phyloP scores from a whole-genome alignment of 495 filamentous ascomycete species.

The Filosporella fistucella region DNA sequence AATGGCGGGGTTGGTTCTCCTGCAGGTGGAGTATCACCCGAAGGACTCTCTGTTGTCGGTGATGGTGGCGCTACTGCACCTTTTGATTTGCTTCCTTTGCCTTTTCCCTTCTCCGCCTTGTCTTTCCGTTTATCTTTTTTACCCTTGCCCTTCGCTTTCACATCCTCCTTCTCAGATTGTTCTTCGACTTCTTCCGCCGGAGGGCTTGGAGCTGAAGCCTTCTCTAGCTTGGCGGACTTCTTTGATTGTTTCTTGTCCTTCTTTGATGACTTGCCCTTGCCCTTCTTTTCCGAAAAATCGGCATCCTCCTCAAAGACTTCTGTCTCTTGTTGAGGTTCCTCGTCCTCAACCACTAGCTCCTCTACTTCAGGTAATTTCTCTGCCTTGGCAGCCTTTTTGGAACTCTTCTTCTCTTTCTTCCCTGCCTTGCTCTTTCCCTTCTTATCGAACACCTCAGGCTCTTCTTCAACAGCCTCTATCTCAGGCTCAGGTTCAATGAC shows the following conservation, averaged over 20 bases:
- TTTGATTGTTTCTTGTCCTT: constrained; percentile 4
- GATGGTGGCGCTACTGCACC: not conserved
- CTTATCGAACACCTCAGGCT: constrained; percentile 4
- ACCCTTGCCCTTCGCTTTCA: constrained; percentile 6
- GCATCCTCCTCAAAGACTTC: not conserved
- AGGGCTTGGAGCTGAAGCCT: not conserved
- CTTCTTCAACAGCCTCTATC: not conserved
- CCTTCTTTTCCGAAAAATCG: not conserved
- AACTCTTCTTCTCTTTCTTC: constrained; percentile 2
- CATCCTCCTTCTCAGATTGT: not conserved
- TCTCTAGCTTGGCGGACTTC: not conserved
- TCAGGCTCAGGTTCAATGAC: not conserved
- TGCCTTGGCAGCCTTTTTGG: not conserved
- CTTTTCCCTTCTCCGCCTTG: too few species aligned
- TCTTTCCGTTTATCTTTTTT: constrained; percentile 15
- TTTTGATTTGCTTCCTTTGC: too few species aligned
- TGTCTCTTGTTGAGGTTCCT: not conserved
- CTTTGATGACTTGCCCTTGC: not conserved
- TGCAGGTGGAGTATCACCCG: not conserved
- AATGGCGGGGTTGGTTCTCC: constrained; percentile 11
- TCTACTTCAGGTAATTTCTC: not conserved
- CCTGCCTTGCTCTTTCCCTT: constrained; percentile 7
- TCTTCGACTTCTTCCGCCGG: constrained; percentile 3
- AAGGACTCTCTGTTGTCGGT: not conserved
- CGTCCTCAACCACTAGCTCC: not conserved